Conservation (phyloP, 2,329 filamentous ascomycete genomes). For the Fusarium neocosmosporiellum region DNA sequence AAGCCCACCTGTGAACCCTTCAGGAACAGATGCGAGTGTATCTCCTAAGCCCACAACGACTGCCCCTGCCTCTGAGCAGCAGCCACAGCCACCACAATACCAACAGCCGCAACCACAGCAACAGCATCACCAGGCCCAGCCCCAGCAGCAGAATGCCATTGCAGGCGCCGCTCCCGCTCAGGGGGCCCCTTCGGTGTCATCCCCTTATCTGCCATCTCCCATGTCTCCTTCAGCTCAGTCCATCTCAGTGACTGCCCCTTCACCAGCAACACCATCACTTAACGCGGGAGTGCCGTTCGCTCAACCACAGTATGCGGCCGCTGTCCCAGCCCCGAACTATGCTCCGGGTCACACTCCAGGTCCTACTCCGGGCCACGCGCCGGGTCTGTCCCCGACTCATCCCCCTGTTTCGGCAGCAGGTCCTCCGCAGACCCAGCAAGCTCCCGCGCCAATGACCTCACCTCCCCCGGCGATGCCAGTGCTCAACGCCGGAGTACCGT, state of each 20-base stretch:
- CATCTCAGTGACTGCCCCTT: constrained; percentile 7
- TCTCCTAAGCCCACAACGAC: constrained; percentile 16
- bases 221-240: constrained; percentile 22
- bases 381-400: constrained; percentile 1
- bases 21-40: constrained; percentile 1
- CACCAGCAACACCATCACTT: constrained; percentile 19
- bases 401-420: constrained; percentile 1
- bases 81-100: background rate
- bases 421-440: background rate
- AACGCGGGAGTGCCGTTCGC: constrained; percentile 16
- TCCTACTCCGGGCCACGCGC: constrained; percentile 15
- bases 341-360: constrained; percentile 16
- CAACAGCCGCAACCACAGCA: background rate
- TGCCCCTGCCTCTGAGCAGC: constrained; percentile 18
- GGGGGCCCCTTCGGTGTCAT: constrained; percentile 9
- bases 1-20: constrained; percentile 1
- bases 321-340: constrained; percentile 26
- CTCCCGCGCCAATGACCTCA: background rate
- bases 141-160: constrained; percentile 13
- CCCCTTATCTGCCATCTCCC: constrained; percentile 24
- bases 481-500: constrained; percentile 24
- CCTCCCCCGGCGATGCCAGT: constrained; percentile 10
- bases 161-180: constrained; percentile 23
- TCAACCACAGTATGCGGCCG: constrained; percentile 36
- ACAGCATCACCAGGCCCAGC: background rate